Base-by-base conservation (phyloP, 352 stramenopile species). In the Phytophthora pluvialis region DNA sequence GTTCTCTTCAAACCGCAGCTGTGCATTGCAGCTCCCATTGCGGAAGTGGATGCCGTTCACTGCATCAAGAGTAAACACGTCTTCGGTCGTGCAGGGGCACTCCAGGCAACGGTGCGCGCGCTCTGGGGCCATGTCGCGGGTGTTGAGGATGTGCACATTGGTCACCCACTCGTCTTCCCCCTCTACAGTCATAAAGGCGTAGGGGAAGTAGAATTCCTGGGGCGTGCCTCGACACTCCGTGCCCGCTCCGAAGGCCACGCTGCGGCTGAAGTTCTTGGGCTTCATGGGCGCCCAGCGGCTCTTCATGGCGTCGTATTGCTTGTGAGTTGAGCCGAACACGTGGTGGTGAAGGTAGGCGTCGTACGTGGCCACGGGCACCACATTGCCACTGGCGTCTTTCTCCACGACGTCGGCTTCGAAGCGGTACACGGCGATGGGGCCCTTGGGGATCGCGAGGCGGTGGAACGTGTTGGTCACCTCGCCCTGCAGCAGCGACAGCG, bases 61-160 rank as follows among this genome's bases (percentile, higher is more conserved):
- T 1, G 73, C 29, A 18, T 77, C 65, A 35, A 33, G 58, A 3
- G 78, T 84, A 45, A 89, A 70, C 55, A 75, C 60, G 60, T 94
- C 83, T 53, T 85, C 75, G 3, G 83, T 80, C 26, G 81, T 91
- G 65, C 86, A 94, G 32, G 86, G 86, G 18, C 86, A 94, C 63
- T 94, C 86, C 25, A 94, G 73, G 51, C 86, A 94, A 29, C 57
- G 62, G 52, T 93, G 83, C 26, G 83, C 82, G 26, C 67, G 63
- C 26, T 69, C 56, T 7, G 49, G 36, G 18, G 60, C 9, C 70
- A 94, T 73, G 44, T 83, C 64, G 45, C 86, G 81, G 29, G 83
- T 94, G 76, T 94, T 93, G 72, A 94, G 89, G 32, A 94, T 73
- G 65, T 94, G 86, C 13, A 93, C 81, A 65, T 93, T 94, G 9